Evolutionary conservation across 768 basidiomycete genomes (phyloP), one percentile per base, ranked within the genome.

Genomic region (Pleurotus cornucopiae): DNA sequence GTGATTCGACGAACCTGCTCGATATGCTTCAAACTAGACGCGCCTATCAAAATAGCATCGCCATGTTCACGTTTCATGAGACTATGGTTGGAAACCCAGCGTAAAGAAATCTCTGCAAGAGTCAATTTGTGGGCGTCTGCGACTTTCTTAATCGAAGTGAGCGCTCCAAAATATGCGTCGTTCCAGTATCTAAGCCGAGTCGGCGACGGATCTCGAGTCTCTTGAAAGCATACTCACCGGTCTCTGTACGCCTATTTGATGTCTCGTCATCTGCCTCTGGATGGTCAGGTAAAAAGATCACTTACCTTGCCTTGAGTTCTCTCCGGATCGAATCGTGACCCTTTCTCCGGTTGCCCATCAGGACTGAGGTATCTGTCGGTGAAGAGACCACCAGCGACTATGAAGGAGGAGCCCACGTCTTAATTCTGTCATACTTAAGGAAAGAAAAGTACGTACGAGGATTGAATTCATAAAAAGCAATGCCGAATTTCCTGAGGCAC

Each of bases 81-180:
- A 5, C 78, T 80, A 58, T 86, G 84, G 56, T 85, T 77, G 52
- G 83, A 79, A 49, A 78, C 71, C 84, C 84, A 86, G n/a, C 84
- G 73, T 46, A 84, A 67, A 1, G 83, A 81, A 3, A 83, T 73
- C 66, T 85, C 82, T 2, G 76, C 71, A 55, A 83, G 67, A 0
- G 76, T 74, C 3, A 86, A 63, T 43, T 67, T 59, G 57, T 83
- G 70, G 48, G 74, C 77, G 37, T 74, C 75, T 4, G 78, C 76
- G 7, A 73, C 79, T 2, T 66, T 67, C 12, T 73, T 69, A 56
- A 85, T 73, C 9, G 67, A 55, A 0, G 70, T 73, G 14, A 84
- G 65, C 0, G 81, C 78, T 25, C 74, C 69, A 67, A 84, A 84
- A 62, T 78, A 76, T 14, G 70, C 67, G 38, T 79, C 77, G 53